These are phyloP conservation scores for Polytrichum commune DNA, from an alignment of 225 moss, liverwort and hornwort species.

Conservation along the genomic window DNA sequence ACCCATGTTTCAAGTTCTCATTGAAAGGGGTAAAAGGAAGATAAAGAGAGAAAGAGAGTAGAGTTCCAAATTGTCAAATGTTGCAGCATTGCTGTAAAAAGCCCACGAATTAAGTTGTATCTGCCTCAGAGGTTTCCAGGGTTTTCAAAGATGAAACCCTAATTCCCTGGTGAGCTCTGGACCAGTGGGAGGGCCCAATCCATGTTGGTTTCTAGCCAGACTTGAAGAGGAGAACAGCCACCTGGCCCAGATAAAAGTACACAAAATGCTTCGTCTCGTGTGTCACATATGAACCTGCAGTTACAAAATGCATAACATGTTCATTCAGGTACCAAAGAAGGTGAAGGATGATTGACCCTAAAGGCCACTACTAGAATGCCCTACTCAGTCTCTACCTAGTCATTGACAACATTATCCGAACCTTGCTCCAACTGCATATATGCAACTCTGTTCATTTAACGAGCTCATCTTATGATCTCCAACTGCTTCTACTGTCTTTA, in stretches of 20 bases:
- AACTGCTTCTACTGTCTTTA: background rate
- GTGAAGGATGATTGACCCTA: no score
- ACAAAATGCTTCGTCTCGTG: constrained; percentile 98
- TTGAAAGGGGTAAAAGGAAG: constrained; percentile 27
- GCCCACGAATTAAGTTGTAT: constrained; percentile 25
- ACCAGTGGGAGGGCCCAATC: constrained; percentile 15
- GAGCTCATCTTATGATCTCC: background rate
- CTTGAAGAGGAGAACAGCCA: constrained; percentile 94
- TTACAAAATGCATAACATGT: constrained; percentile 4
- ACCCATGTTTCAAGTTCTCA: constrained; percentile 13
- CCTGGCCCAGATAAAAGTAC: constrained; percentile 97
- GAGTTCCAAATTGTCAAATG: constrained; percentile 38
- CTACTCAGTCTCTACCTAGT: no score
- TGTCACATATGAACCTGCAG: constrained; percentile 95
- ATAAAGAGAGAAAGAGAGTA: constrained; percentile 35
- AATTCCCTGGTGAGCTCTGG: constrained; percentile 29
- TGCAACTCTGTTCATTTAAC: no score
- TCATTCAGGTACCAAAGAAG: background rate
- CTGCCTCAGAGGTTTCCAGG: constrained; percentile 26
- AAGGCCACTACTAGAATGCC: no score
- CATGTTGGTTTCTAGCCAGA: constrained; percentile 49
- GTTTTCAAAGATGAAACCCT: constrained; percentile 39
- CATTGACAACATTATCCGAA: no score
- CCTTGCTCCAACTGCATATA: no score
- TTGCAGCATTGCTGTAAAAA: constrained; percentile 33